Percentiles rank a stretch among this genome's conserved stretches.
Evolutionary conservation across 2,329 filamentous ascomycete genomes (phyloP).

Genomic region (Lizonia empirigonia): DNA sequence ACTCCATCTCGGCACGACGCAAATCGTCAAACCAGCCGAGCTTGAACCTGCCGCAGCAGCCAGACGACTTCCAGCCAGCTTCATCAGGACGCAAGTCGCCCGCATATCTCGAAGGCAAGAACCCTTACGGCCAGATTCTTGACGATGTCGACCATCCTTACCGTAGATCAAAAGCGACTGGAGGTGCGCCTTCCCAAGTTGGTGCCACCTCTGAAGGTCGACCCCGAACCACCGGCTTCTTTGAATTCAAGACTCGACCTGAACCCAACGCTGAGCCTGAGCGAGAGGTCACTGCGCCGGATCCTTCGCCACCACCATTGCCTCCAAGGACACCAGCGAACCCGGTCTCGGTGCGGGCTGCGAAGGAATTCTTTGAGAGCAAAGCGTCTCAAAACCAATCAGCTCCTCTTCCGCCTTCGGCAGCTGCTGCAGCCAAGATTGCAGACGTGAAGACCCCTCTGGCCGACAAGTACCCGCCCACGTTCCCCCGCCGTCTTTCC

Average conservation of each 20-base stretch:
- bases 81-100: slow-evolving; percentile 27
- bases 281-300: slow-evolving; percentile 6
- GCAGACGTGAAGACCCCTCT: slow-evolving; percentile 1
- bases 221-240: slow-evolving; percentile 24
- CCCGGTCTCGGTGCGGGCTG: slow-evolving; percentile 31
- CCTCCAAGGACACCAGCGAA: slow-evolving; percentile 19
- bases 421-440: slow-evolving; percentile 7
- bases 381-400: slow-evolving; percentile 27
- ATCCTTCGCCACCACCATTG: slow-evolving; percentile 10
- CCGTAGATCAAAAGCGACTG: slow-evolving; percentile 15
- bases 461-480: slow-evolving; percentile 1
- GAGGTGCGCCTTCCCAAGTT: slow-evolving; percentile 27
- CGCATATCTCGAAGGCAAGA: slow-evolving; percentile 40
- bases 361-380: slow-evolving; percentile 38
- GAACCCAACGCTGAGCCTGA: slow-evolving; percentile 17
- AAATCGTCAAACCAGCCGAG: slow-evolving; percentile 12
- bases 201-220: slow-evolving; percentile 27
- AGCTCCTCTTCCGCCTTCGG: slow-evolving; percentile 19
- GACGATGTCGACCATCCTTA: slow-evolving; percentile 31
- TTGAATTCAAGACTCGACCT: slow-evolving; percentile 27
- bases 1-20: slow-evolving; percentile 13
- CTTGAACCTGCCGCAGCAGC: slow-evolving; percentile 10
- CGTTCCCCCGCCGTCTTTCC: neutral
- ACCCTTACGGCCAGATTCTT: slow-evolving; percentile 41
- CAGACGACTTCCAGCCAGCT: slow-evolving; percentile 10